Base-by-base conservation (phyloP, 1,139 yeast species). In the Geotrichum restrictum region DNA sequence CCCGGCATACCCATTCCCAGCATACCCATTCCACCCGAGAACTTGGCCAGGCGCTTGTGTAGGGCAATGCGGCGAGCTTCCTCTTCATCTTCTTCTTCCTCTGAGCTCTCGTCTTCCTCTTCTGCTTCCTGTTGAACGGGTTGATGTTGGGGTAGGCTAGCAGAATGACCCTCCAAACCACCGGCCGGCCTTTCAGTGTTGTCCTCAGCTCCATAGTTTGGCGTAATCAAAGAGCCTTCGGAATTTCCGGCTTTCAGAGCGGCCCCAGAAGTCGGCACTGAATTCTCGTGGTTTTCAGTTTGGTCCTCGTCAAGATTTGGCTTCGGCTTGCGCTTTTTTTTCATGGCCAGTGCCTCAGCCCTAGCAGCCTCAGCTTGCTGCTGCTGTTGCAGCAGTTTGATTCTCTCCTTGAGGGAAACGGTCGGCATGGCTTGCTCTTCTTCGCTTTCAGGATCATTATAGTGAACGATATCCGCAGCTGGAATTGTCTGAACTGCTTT, bases 11-110 rank as follows among this genome's bases (percentile, higher is more conserved):
- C 80, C 71, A 64, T 73, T 54, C 74, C 82, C 73, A 49, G 84
- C 84, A 60, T 78, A 69, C 94, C 94, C 57, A 95, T 84, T 13
- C 96, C 96, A 16, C 91, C 91, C 0, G 98, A 87, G 24, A 94
- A 79, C 62, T 85, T 88, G 18, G 99, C 98, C 97, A 93, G 93
- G 60, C 98, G 80, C 61, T 88, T 96, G 33, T 95, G 84, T 54
- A 93, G 75, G 14, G 83, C 88, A 55, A 85, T 79, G 63, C 95
- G 80, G 57, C 85, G 81, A 16, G 84, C 75, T 60, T 88, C 96
- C 65, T 89, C 98, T 46, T 83, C 85, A 43, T 84, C 91, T 43
- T 78, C 77, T 16, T 75, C 78, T 1, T 69, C 80, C 31, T 74
- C 79, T 11, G 71, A 77, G 0, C 69, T 76, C 1, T 73, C 78